Conservation (phyloP, 352 stramenopile genomes). For the Thraustotheca clavata region DNA sequence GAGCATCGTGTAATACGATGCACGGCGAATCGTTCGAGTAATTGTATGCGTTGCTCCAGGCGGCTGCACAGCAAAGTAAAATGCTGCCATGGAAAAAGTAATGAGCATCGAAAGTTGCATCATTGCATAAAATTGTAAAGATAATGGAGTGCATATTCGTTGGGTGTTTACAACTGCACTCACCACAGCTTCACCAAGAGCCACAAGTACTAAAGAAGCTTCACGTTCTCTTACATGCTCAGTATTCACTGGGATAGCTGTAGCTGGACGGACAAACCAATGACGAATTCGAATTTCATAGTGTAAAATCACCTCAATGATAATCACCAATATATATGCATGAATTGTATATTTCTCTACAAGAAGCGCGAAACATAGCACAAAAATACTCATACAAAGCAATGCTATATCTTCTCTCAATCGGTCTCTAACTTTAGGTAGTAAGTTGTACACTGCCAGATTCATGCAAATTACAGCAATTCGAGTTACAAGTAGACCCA, state of each 20-base stretch:
- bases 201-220: conserved; percentile 4
- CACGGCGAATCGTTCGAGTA: neutral
- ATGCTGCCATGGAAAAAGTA: conserved; percentile 9
- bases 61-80: conserved; percentile 8
- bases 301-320: neutral
- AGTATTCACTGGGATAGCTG: conserved; percentile 2
- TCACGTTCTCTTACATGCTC: conserved; percentile 6
- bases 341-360: neutral
- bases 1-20: neutral
- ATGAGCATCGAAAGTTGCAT: conserved; percentile 15
- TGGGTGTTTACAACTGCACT: conserved; percentile 5
- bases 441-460: neutral
- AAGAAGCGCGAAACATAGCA: neutral
- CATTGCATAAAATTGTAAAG: neutral
- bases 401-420: neutral
- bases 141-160: neutral
- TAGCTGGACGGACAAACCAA: neutral
- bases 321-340: neutral
- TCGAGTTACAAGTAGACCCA: conserved; percentile 1
- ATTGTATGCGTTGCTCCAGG: neutral
- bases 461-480: conserved; percentile 4
- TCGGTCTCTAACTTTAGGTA: neutral
- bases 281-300: neutral
- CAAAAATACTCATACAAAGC: neutral
- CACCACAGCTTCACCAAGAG: conserved; percentile 5